Evolutionary conservation across 2,329 filamentous ascomycete species (phyloP), one percentile per base, ranked within the genome.

Genomic region (Lachnellula suecica): DNA sequence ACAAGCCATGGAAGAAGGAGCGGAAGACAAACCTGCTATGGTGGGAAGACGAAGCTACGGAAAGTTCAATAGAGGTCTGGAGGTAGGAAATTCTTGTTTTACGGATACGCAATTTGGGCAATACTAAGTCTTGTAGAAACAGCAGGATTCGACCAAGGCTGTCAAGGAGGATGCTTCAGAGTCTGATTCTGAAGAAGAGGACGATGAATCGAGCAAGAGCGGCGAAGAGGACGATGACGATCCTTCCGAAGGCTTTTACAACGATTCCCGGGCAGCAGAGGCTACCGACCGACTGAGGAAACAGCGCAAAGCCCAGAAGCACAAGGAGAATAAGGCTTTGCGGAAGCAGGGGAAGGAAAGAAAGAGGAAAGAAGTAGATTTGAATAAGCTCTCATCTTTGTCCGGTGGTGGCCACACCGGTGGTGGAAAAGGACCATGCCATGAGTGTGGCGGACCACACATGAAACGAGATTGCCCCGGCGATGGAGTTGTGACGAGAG

Each of bases 301-400:
- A 38, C 72, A 74, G 46, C 71, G 72, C 68, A 66, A 72, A 60
- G 71, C 71, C 35, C 77, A 75, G 63, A 74, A 73, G 61, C 75
- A 77, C 44, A 71, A 71, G 23, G 77, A 79, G 53, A 73, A 73
- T 46, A 71, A 71, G 22, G 77, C 76, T 57, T 70, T 72, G 11
- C 71, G 72, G 57, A 74, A 82, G 58, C 68, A 85, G 17, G 79
- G 81, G 7, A 79, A 82, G 38, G 78, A 79, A 64, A 74, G 83
- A 41, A 79, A 81, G 62, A 83, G 83, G 67, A 87, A 85, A 66
- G 82, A 87, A 50, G 76, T 89, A 47, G 85, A 85, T 55, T 70
- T 90, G 51, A 86, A 86, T 63, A 76, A 76, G 22, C 66, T 85
- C 51, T 78, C 75, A 4, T 85, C 83, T 1, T 82, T 89, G 43